Evolutionary conservation across 768 basidiomycete genomes (phyloP).

Genomic region (Hortiboletus flavorubellus): DNA sequence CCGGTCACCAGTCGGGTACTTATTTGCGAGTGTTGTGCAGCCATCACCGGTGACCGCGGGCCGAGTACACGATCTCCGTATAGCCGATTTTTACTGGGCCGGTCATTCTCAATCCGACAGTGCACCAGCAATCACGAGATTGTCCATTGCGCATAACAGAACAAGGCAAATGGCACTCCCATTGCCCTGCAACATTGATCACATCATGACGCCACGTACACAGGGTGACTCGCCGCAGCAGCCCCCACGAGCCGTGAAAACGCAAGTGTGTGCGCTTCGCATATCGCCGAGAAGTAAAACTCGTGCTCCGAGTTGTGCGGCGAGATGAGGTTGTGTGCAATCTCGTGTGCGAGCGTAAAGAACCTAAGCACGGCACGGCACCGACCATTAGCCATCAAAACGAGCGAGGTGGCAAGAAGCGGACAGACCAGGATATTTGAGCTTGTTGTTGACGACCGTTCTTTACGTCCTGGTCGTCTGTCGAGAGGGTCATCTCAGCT

Average conservation of each 20-base stretch:
- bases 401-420: not conserved
- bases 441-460: constrained; percentile 55
- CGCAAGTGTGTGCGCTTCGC: constrained; percentile 57
- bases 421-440: constrained; percentile 71
- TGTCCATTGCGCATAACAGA: not conserved
- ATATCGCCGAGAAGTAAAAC: constrained; percentile 91
- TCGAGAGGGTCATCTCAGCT: not conserved
- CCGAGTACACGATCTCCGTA: too few relatives aligned
- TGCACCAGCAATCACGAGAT: not conserved
- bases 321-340: constrained; percentile 86
- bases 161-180: not conserved
- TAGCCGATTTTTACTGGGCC: too few relatives aligned
- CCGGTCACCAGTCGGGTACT: too few relatives aligned
- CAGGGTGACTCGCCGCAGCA: too few relatives aligned
- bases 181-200: not conserved
- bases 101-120: not conserved
- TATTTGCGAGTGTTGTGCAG: too few relatives aligned
- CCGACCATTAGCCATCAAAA: not conserved
- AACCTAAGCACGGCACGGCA: constrained; percentile 44
- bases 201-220: not conserved
- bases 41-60: too few relatives aligned
- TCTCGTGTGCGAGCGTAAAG: constrained; percentile 89
- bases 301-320: constrained; percentile 91
- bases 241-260: constrained; percentile 36
- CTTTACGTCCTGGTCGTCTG: constrained; percentile 70